Conservation (phyloP, 139 green algal species). For the Picochlorum sp. region DNA sequence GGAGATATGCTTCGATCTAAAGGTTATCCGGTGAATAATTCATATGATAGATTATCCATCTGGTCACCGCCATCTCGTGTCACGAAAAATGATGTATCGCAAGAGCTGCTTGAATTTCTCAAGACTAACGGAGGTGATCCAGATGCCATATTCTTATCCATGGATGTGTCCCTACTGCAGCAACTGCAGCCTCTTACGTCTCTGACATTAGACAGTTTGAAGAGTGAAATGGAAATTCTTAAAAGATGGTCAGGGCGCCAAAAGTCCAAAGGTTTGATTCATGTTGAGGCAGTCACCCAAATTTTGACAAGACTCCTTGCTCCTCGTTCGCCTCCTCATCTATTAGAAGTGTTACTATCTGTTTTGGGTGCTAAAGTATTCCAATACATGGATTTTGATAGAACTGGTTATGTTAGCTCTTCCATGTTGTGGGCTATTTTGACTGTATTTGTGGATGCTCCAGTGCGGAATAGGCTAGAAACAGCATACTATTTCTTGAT, state of each 20-base stretch:
- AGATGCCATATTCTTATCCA: background rate
- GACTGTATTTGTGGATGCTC: background rate
- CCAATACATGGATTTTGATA: background rate
- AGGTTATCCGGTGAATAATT: background rate
- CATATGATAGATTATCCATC: background rate
- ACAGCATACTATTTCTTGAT: constrained; percentile 5
- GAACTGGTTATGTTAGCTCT: background rate
- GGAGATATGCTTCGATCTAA: too few species aligned
- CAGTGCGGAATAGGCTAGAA: background rate
- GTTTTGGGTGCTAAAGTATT: background rate
- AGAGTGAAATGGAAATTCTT: background rate
- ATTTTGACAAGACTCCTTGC: background rate
- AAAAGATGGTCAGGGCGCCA: background rate
- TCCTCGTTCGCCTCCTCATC: background rate
- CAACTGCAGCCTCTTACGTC: background rate
- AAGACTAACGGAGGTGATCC: background rate
- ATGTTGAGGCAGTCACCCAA: background rate
- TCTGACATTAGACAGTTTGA: background rate
- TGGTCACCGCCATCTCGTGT: background rate
- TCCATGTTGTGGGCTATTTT: background rate
- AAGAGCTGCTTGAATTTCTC: background rate
- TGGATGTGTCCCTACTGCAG: constrained; percentile 2
- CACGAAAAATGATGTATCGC: background rate
- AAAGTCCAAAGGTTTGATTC: background rate
- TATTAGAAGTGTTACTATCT: background rate